Base-by-base conservation (phyloP, 2,329 filamentous ascomycete species). In the Fusarium annulatum region DNA sequence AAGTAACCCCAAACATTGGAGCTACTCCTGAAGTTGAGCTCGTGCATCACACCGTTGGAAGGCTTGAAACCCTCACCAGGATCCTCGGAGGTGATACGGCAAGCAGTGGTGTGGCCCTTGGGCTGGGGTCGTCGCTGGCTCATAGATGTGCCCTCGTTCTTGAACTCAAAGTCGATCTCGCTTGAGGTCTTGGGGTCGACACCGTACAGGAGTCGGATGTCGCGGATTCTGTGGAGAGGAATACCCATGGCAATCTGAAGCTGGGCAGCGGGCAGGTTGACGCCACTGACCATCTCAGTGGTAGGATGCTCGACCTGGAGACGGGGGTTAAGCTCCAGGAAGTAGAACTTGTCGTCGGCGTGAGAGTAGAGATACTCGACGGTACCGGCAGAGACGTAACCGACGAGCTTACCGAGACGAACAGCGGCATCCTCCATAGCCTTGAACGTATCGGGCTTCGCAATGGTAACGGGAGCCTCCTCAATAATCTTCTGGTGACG, bases 1-100 rank as follows among this genome's bases (percentile, higher is more conserved):
- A 99, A 99, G 86, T 99, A 99, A 88, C 96, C 96, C 96, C 96
- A 99, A 64, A 98, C 96, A 78, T 99, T 99, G 73, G 96, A 98
- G 83, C 95, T 97, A 87, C 93, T 97, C 81, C 96, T 91, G 91
- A 99, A 99, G 88, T 99, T 99, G 80, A 99, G 88, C 81, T 99
- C 96, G 86, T 98, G 96, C 91, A 99, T 97, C 60, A 96, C 97
- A 91, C 96, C 96, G 80, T 96, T 97, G 51, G 96, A 99, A 66
- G 96, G 96, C 90, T 99, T 99, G 91, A 99, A 99, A 60, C 96
- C 96, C 88, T 99, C 96, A 79, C 97, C 96, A 15, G 96, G 96
- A 82, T 99, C 96, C 84, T 99, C 96, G 0, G 96, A 99, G 33
- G 96, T 99, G 85, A 99, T 99, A 90, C 96, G 94, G 86, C 96